Percentiles rank a stretch among this genome's conserved stretches.
Evolutionary conservation across 176 grass and related monocot species (phyloP).

Genomic region (Pharus latifolius): DNA sequence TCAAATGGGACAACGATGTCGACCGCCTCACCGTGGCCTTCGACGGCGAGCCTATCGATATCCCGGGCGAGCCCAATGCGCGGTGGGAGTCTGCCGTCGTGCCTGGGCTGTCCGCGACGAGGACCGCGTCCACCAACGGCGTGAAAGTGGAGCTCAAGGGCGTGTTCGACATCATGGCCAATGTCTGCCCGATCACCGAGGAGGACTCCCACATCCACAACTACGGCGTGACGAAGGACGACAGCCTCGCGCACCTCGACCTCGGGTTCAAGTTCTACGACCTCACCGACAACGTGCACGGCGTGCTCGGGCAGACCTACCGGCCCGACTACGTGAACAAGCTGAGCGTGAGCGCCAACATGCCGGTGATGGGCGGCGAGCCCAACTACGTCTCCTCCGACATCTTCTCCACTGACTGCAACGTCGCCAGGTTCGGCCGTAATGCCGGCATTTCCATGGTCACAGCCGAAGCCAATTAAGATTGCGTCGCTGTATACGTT

Average conservation of each 20-base stretch:
- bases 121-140: constrained; percentile 18
- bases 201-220: constrained; percentile 45
- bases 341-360: constrained; percentile 30
- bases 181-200: constrained; percentile 51
- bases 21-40: constrained; percentile 39
- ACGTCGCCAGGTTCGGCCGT: neutral
- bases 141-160: constrained; percentile 33
- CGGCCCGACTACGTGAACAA: constrained; percentile 33
- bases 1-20: constrained; percentile 48
- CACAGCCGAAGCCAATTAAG: neutral
- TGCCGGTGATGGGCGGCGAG: constrained; percentile 51
- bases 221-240: constrained; percentile 24
- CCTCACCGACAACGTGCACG: constrained; percentile 30
- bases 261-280: constrained; percentile 52
- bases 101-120: neutral
- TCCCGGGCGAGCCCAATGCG: constrained; percentile 4
- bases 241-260: constrained; percentile 58
- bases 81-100: constrained; percentile 8
- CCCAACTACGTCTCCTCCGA: constrained; percentile 9
- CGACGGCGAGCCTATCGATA: constrained; percentile 25
- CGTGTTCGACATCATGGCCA: constrained; percentile 42
- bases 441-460: neutral
- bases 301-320: constrained; percentile 62
- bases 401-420: constrained; percentile 52
- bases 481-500: too few species aligned